phyloP scores from a whole-genome alignment of 345 rosid species.

The Salix koriyanagi region DNA sequence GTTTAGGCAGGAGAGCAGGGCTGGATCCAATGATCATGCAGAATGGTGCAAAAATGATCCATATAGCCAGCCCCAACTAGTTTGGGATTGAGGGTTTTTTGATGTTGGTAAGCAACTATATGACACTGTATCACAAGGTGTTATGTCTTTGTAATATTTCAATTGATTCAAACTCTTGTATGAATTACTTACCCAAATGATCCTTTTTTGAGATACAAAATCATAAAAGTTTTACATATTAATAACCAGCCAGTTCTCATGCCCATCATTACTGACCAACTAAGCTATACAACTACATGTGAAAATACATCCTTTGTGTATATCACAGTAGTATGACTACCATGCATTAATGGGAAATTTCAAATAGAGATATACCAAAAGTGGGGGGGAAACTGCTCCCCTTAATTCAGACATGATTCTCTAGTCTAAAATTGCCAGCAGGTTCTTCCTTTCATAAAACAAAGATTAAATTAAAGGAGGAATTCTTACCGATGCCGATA shows the following conservation, averaged over 20 bases:
- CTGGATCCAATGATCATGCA: background rate
- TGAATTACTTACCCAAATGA: background rate
- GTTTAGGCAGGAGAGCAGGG: background rate
- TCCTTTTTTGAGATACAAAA: background rate
- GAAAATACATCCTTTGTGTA: background rate
- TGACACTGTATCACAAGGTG: background rate
- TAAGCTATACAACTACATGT: background rate
- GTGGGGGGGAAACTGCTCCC: background rate
- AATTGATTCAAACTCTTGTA: background rate
- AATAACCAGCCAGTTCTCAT: background rate
- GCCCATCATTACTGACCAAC: background rate
- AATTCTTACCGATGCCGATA: slow-evolving; percentile 86
- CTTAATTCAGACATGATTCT: background rate
- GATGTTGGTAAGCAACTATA: background rate
- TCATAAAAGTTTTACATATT: background rate
- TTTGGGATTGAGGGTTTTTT: background rate
- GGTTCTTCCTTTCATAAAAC: background rate
- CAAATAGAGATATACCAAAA: background rate
- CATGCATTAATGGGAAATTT: background rate
- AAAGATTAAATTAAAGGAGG: background rate
- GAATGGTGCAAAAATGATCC: background rate
- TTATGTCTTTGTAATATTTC: background rate
- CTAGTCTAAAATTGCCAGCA: background rate
- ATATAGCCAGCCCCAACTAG: background rate
- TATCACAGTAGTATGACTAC: background rate